Conservation (phyloP, 2,329 filamentous ascomycete genomes). For the Alternaria burnsii region DNA sequence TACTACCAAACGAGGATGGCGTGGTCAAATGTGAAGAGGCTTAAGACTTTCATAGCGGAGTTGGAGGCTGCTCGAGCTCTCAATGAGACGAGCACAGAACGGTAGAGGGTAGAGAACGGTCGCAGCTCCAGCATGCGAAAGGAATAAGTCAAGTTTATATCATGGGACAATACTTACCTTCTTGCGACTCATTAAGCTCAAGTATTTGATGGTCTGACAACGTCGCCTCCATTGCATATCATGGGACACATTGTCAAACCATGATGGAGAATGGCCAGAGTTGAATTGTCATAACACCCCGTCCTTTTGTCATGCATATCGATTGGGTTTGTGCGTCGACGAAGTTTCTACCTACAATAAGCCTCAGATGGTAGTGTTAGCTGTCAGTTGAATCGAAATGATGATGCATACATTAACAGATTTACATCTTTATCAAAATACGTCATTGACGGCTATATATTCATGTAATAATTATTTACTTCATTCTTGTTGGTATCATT, state of each 20-base stretch:
- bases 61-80: background rate
- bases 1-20: slow-evolving; percentile 16
- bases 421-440: background rate
- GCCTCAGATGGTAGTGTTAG: background rate
- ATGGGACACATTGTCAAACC: background rate
- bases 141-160: background rate
- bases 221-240: slow-evolving; percentile 50
- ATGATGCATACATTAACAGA: background rate
- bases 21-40: slow-evolving; percentile 23
- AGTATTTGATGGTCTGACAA: slow-evolving; percentile 34
- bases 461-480: background rate
- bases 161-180: too few species aligned
- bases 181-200: slow-evolving; percentile 33
- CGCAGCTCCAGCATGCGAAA: background rate
- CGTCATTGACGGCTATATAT: background rate
- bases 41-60: background rate
- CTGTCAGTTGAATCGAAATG: background rate
- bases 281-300: background rate
- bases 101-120: background rate
- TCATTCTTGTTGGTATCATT: slow-evolving; percentile 6
- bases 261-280: background rate
- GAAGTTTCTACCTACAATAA: background rate
- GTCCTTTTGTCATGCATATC: background rate
- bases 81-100: background rate
- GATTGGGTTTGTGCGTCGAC: background rate